Conservation (phyloP, 2,329 filamentous ascomycete genomes). For the Rhynchosporium secalis region DNA sequence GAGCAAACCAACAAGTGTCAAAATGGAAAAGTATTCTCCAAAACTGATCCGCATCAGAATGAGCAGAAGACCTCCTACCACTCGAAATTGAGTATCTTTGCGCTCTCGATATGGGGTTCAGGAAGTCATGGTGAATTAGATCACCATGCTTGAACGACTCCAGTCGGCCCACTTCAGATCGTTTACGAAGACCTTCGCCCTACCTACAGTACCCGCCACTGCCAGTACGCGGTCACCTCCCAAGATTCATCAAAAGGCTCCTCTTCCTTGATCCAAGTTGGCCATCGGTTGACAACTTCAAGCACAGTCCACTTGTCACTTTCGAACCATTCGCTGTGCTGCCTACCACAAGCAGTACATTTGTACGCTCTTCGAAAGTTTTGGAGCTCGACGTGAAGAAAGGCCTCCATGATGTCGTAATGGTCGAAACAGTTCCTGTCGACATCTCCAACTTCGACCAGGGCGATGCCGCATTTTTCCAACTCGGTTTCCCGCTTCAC, state of each 20-base stretch:
- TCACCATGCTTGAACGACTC: slow-evolving; percentile 6
- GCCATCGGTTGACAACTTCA: slow-evolving; percentile 22
- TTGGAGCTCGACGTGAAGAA: slow-evolving; percentile 21
- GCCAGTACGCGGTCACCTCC: slow-evolving; percentile 24
- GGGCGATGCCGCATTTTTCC: slow-evolving; percentile 19
- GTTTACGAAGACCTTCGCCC: slow-evolving; percentile 13
- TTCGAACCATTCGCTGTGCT: slow-evolving; percentile 27
- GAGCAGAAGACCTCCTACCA: background rate
- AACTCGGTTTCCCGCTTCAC: slow-evolving; percentile 12
- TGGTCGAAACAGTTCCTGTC: slow-evolving; percentile 20
- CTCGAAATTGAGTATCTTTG: slow-evolving; percentile 12
- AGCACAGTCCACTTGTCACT: slow-evolving; percentile 15
- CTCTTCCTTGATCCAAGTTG: slow-evolving; percentile 21
- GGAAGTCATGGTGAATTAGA: background rate
- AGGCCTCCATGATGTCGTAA: slow-evolving; percentile 21
- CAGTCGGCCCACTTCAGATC: slow-evolving; percentile 26
- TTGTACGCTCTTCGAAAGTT: slow-evolving; percentile 18
- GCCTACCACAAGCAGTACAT: slow-evolving; percentile 6
- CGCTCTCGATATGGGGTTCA: slow-evolving; percentile 11
- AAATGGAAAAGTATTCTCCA: background rate
- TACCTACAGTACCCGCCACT: slow-evolving; percentile 24
- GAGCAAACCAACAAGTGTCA: background rate
- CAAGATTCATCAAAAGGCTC: slow-evolving; percentile 21
- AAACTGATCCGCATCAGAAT: background rate
- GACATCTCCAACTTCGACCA: slow-evolving; percentile 6